Evolutionary conservation across 1,139 yeast genomes (phyloP).

Genomic region (Debaryomyces psychrophilus): DNA sequence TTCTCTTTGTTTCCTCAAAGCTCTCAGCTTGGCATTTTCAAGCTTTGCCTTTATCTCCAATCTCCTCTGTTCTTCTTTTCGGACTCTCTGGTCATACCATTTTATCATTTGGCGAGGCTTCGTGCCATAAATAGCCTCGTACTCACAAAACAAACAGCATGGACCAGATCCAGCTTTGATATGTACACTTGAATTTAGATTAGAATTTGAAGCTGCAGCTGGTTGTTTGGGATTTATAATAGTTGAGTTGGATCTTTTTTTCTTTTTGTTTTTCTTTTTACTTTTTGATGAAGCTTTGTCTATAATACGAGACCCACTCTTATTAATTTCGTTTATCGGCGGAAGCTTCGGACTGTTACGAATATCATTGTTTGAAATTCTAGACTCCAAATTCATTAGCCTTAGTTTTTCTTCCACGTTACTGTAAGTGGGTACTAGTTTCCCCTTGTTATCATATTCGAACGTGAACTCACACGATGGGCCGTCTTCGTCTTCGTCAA

Average conservation of each 20-base stretch:
- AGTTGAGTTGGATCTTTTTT: conserved; percentile 15
- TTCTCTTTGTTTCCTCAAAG: conserved; percentile 34
- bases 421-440: conserved; percentile 45
- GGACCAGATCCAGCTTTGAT: conserved; percentile 15
- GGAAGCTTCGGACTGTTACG: conserved; percentile 18
- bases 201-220: not conserved
- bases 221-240: not conserved
- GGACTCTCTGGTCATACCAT: conserved; percentile 33
- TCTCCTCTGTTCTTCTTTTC: conserved; percentile 37
- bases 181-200: conserved; percentile 13
- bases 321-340: conserved; percentile 21
- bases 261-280: conserved; percentile 26
- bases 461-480: conserved; percentile 50
- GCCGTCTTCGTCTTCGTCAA: conserved; percentile 27
- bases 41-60: conserved; percentile 39
- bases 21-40: conserved; percentile 42
- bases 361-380: conserved; percentile 8
- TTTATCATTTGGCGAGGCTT: conserved; percentile 31
- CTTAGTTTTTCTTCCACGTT: conserved; percentile 45
- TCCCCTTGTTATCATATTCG: conserved; percentile 48
- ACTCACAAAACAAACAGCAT: conserved; percentile 63
- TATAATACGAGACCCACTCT: conserved; percentile 15
- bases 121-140: conserved; percentile 56
- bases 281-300: conserved; percentile 27
- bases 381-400: conserved; percentile 28